phyloP scores from a whole-genome alignment of 2,329 filamentous ascomycete species.

The Cryoendolithus antarcticus region DNA sequence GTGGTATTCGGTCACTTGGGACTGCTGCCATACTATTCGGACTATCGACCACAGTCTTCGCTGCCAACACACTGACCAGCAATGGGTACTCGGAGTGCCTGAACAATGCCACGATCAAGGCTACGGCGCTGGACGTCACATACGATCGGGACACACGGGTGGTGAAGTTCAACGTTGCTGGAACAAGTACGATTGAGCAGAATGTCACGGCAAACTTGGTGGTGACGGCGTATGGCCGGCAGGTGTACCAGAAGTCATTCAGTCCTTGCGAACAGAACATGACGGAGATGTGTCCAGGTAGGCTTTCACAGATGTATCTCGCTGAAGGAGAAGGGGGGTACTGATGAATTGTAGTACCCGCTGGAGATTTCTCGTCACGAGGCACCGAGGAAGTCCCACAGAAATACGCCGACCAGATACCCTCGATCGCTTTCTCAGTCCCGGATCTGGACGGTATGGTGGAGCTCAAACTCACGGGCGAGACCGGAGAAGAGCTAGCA shows the following conservation, averaged over 20 bases:
- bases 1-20: conserved; percentile 11
- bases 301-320: conserved; percentile 15
- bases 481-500: conserved; percentile 49
- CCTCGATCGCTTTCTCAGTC: conserved; percentile 75
- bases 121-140: conserved; percentile 61
- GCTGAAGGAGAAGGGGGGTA: background rate
- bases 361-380: conserved; percentile 58
- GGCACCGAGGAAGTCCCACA: conserved; percentile 62
- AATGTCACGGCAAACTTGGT: conserved; percentile 68
- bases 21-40: conserved; percentile 20
- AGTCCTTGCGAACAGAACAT: conserved; percentile 67
- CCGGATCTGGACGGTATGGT: conserved; percentile 84
- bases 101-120: conserved; percentile 47
- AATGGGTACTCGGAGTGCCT: conserved; percentile 66
- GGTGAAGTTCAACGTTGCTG: conserved; percentile 71
- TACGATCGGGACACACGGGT: conserved; percentile 65
- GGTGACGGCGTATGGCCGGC: conserved; percentile 72
- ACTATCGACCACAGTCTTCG: conserved; percentile 41
- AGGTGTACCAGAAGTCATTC: conserved; percentile 68
- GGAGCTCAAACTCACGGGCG: conserved; percentile 60
- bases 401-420: conserved; percentile 62
- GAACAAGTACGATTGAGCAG: conserved; percentile 58
- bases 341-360: conserved; percentile 47
- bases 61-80: conserved; percentile 62
- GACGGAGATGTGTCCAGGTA: conserved; percentile 68